Conservation (phyloP, 371 early-diverging fungal species). For the Mucor saturninus region DNA sequence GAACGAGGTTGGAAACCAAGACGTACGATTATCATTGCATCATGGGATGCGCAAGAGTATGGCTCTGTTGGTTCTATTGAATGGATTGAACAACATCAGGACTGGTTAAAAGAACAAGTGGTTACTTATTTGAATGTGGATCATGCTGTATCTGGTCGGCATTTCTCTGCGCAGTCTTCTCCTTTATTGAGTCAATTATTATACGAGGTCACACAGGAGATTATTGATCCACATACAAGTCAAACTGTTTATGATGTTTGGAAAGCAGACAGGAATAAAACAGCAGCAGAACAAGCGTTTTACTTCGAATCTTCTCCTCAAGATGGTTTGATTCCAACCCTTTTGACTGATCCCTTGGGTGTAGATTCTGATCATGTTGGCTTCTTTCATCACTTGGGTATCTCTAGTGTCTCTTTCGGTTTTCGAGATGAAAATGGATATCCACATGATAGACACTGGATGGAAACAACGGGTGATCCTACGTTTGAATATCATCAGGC, state of each 20-base stretch:
- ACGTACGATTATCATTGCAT: slow-evolving; percentile 67
- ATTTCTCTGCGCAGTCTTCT: slow-evolving; percentile 56
- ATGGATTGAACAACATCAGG: slow-evolving; percentile 69
- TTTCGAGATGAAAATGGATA: slow-evolving; percentile 58
- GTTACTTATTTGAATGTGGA: slow-evolving; percentile 70
- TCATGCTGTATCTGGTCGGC: slow-evolving; percentile 47
- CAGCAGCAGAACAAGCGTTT: background rate
- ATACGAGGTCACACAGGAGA: slow-evolving; percentile 50
- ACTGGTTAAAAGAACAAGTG: slow-evolving; percentile 56
- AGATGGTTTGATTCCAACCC: slow-evolving; percentile 12
- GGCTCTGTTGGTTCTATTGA: slow-evolving; percentile 71
- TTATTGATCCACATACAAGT: slow-evolving; percentile 53
- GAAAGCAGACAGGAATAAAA: slow-evolving; percentile 16
- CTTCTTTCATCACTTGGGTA: slow-evolving; percentile 65
- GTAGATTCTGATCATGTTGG: slow-evolving; percentile 59
- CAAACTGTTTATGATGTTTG: slow-evolving; percentile 57
- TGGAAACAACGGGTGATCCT: slow-evolving; percentile 65
- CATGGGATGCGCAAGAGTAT: slow-evolving; percentile 76
- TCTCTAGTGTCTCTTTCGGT: slow-evolving; percentile 56
- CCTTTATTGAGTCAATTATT: slow-evolving; percentile 59
- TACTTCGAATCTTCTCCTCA: slow-evolving; percentile 2
- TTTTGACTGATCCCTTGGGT: slow-evolving; percentile 30
- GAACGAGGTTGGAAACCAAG: slow-evolving; percentile 69
- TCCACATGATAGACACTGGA: slow-evolving; percentile 55
- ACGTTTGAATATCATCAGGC: slow-evolving; percentile 61